Conservation (phyloP, 176 grass and related monocot genomes). For the Rhipidocladum racemiflorum region DNA sequence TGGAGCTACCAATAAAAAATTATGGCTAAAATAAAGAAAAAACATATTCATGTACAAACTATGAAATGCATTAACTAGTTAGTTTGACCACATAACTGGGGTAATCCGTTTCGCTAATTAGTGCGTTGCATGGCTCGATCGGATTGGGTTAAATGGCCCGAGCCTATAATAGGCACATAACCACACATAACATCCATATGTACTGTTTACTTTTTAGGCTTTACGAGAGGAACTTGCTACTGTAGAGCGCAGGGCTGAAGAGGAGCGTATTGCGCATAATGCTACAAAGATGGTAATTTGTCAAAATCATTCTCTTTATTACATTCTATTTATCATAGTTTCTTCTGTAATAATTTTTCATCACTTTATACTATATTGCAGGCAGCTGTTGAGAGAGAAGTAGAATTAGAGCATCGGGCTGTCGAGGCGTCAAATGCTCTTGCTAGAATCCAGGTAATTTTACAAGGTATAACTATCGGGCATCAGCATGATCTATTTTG, state of each 20-base stretch:
- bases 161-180: too few species aligned
- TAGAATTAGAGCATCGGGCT: constrained; percentile 96
- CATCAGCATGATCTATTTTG: constrained; percentile 19
- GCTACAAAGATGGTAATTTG: constrained; percentile 89
- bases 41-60: too few species aligned
- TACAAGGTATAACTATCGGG: constrained; percentile 37
- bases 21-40: too few species aligned
- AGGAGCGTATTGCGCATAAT: constrained; percentile 94
- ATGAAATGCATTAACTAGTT: too few species aligned
- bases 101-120: too few species aligned
- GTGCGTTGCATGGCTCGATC: too few species aligned
- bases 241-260: constrained; percentile 81
- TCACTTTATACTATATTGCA: constrained; percentile 44
- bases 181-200: constrained; percentile 25
- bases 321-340: constrained; percentile 14
- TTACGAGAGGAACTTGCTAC: constrained; percentile 90
- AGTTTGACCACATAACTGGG: too few species aligned
- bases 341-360: constrained; percentile 18
- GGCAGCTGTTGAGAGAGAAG: constrained; percentile 98
- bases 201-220: constrained; percentile 54
- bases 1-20: too few species aligned
- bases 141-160: too few species aligned
- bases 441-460: constrained; percentile 99
- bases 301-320: not conserved
- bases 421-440: constrained; percentile 98